These are phyloP conservation scores for Populus tremula DNA, from an alignment of 345 rosid genomes.

Conservation along the genomic window DNA sequence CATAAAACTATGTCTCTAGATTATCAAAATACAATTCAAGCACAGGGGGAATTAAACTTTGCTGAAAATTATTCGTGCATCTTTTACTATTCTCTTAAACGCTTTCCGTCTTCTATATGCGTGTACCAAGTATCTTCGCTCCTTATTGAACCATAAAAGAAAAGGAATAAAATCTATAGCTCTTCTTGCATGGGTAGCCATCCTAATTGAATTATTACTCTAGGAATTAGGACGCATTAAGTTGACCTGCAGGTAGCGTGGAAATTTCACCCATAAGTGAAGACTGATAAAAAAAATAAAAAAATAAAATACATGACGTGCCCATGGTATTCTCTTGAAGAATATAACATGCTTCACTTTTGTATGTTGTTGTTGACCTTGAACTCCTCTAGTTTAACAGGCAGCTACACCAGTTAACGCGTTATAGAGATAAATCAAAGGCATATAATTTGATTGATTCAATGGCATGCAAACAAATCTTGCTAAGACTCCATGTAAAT, in stretches of 20 bases:
- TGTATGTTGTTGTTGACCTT: not conserved
- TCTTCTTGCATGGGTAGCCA: not conserved
- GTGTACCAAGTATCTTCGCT: too few species aligned
- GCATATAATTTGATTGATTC: not conserved
- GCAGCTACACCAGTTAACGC: not conserved
- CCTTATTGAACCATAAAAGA: not conserved
- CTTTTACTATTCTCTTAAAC: not conserved
- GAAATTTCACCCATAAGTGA: not conserved
- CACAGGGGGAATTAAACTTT: too few species aligned
- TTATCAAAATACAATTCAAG: not conserved
- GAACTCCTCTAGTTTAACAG: not conserved
- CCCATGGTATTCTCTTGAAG: not conserved
- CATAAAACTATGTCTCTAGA: too few species aligned
- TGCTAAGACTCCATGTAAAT: too few species aligned
- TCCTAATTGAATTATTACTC: not conserved
- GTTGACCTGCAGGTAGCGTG: not conserved
- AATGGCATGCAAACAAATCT: not conserved
- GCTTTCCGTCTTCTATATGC: not conserved
- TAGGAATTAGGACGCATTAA: too few species aligned
- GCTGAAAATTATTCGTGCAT: not conserved
- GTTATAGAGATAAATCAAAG: not conserved
- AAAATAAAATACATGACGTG: not conserved
- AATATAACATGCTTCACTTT: not conserved
- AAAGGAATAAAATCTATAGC: not conserved
- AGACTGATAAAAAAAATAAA: too few species aligned